Evolutionary conservation across 345 rosid genomes (phyloP), one percentile per base, ranked within the genome.

Genomic region (Syzygium jambos): DNA sequence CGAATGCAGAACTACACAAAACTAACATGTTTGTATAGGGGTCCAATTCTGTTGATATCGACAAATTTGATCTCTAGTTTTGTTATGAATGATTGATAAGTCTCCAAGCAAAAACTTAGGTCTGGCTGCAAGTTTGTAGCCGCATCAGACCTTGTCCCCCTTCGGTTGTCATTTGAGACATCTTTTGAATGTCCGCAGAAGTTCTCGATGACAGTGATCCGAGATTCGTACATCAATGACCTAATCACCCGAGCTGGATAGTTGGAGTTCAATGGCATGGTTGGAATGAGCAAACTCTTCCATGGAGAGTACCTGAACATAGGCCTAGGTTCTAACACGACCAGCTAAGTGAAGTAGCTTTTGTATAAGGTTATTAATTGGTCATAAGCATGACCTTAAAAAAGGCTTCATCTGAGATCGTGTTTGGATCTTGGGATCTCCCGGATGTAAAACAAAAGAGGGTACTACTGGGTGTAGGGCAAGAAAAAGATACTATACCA

Each of bases 291-390:
- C 46, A 95, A 94, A 0, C 93, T 96, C 9, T 95, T 93, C 85
- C 95, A 94, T 52, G 96, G 97, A 77, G 98, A 96, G 93, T 94
- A 96, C 52, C 87, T 88, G 93, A 96, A 97, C 85, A 84, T 91
- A 49, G 98, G 99, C 0, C 93, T 95, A 0, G 96, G 98, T 15
- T 90, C 96, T 16, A 93, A 93, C 61, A 93, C 93, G 12, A 93
- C 92, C 9, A 89, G 86, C 4, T 88, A 96, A 82, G 98, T 97
- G 27, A 90, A 88, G 12, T 97, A 98, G 38, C 38, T 34, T 34
- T 34, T 34, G 38, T 34, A 34, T 34, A 34, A 34, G 99, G 11
- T 55, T 55, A 55, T 55, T 55, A 55, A 55, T 21, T 55, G 22
- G 2, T 55, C 59, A 27, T 55, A 55, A 55, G 5, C 59, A 55